Evolutionary conservation across 768 basidiomycete genomes (phyloP), one percentile per base, ranked within the genome.

Genomic region (Lentinula edodes): DNA sequence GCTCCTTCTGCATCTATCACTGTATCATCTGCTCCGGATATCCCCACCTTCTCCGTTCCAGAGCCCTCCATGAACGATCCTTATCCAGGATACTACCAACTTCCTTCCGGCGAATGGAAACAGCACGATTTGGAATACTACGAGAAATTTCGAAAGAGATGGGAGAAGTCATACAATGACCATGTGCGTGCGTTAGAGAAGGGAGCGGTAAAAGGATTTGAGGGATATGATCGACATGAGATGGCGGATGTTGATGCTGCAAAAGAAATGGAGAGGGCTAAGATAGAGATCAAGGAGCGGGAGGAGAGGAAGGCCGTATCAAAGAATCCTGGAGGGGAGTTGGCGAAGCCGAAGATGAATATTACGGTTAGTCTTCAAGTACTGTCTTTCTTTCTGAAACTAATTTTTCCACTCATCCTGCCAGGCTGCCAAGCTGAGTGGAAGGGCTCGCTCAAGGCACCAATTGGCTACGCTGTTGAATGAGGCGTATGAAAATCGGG

Each of bases 51-150:
- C 65, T 77, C 82, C 45, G 84, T 87, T 0, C 92, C 91, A 0
- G 85, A 87, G 57, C 92, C 93, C 1, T 88, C 86, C 6, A 82
- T 83, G 3, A 77, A 78, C 7, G 93, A 94, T 68, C 83, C 84
- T 15, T 92, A 93, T 71, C 93, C 93, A 0, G 93, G 93, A 6
- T 95, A 94, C 75, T 93, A 94, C 66, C 86, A 88, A 58, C 80
- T 89, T 18, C 91, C 93, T 0, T 88, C 90, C 6, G 93, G 93
- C 16, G 72, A 80, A 38, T 95, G 92, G 86, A 88, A 83, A 28
- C 84, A 86, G 0, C 80, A 93, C 68, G 90, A 94, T 56, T 72
- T 83, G 0, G 79, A 69, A 38, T 91, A 90, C 71, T 94, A 90
- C 66, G 78, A 77, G 18, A 80, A 76, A 51, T 89, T 88, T 70